A percentile compares a stretch with the other conserved stretches of the same genome.
Conservation (phyloP, 2,329 filamentous ascomycete genomes). For the Albophoma yamanashiensis region DNA sequence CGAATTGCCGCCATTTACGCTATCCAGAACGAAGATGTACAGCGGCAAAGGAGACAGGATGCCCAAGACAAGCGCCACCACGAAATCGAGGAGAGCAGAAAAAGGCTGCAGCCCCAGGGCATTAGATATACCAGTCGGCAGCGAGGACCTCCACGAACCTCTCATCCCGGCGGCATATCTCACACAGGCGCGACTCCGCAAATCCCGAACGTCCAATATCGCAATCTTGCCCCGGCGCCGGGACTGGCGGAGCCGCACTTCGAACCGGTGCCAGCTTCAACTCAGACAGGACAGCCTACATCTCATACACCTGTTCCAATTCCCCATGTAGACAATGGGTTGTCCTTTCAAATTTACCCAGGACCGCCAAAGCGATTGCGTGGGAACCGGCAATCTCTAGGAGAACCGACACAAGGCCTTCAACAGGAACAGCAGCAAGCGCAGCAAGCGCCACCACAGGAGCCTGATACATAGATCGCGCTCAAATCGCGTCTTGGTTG, state of each 20-base stretch:
- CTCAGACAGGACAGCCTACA: slow-evolving; percentile 12
- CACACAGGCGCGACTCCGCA: slow-evolving; percentile 8
- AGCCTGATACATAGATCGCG: neutral
- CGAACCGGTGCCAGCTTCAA: slow-evolving; percentile 14
- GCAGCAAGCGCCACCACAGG: neutral
- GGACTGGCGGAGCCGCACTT: slow-evolving; percentile 17
- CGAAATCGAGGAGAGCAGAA: slow-evolving; percentile 23
- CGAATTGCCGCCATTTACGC: slow-evolving; percentile 33
- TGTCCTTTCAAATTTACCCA: slow-evolving; percentile 17
- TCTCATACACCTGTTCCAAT: slow-evolving; percentile 15
- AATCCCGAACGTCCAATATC: slow-evolving; percentile 1
- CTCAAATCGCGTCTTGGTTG: neutral
- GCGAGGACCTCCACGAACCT: neutral
- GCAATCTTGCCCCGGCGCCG: slow-evolving; percentile 7
- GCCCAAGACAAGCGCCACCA: slow-evolving; percentile 25
- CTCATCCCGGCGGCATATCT: slow-evolving; percentile 6
- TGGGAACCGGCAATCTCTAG: slow-evolving; percentile 9
- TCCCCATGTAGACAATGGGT: slow-evolving; percentile 4
- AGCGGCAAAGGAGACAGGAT: slow-evolving; percentile 27
- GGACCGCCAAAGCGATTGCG: slow-evolving; percentile 19
- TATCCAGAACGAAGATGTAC: slow-evolving; percentile 32
- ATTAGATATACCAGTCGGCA: slow-evolving; percentile 11
- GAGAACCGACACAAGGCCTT: neutral
- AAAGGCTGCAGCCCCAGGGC: slow-evolving; percentile 13
- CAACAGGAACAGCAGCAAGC: neutral